These are phyloP conservation scores for Drechslerella stenobrocha DNA, from an alignment of 2,329 filamentous ascomycete genomes.

Conservation along the genomic window DNA sequence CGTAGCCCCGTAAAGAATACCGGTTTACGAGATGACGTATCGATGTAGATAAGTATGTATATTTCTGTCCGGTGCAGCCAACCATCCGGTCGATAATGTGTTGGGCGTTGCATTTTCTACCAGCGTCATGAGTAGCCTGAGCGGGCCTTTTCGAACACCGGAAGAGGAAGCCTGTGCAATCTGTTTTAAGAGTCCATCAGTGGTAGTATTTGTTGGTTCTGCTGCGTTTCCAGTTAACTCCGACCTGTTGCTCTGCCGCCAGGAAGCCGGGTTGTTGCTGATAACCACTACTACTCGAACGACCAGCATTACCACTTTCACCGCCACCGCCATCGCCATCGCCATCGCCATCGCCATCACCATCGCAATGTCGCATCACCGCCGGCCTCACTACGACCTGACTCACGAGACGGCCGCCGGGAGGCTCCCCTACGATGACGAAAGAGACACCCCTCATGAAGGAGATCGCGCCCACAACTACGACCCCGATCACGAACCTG, in stretches of 20 bases:
- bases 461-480: constrained; percentile 22
- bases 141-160: too few relatives aligned
- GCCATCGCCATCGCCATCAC: background rate
- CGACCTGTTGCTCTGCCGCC: too few relatives aligned
- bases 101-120: background rate
- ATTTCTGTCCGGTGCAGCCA: background rate
- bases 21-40: too few relatives aligned
- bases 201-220: too few relatives aligned
- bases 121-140: too few relatives aligned
- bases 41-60: too few relatives aligned
- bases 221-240: too few relatives aligned
- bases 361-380: constrained; percentile 31
- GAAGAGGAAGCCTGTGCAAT: too few relatives aligned
- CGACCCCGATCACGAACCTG: constrained; percentile 25
- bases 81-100: background rate
- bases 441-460: constrained; percentile 33
- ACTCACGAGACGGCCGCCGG: constrained; percentile 11
- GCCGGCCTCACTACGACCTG: constrained; percentile 35
- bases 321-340: background rate
- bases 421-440: constrained; percentile 38
- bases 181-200: too few relatives aligned
- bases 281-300: too few relatives aligned
- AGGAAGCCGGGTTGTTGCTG: too few relatives aligned
- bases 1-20: too few relatives aligned
- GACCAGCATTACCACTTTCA: background rate